Evolutionary conservation across 306 rosid species (phyloP), one percentile per base, ranked within the genome.

Genomic region (Canavalia gladiata): DNA sequence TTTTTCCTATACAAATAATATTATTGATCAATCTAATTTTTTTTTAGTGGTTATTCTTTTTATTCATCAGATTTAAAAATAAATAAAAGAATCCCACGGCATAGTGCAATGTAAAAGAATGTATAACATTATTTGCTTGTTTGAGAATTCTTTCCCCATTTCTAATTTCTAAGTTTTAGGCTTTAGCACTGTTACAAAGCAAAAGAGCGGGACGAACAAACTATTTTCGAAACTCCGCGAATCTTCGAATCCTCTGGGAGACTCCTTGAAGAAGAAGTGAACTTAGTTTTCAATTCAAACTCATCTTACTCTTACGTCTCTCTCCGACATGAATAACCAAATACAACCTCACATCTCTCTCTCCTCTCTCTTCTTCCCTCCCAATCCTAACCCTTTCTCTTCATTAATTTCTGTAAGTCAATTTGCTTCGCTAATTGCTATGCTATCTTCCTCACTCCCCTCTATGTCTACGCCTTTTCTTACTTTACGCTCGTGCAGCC

Each of bases 401-500:
- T 67, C 78, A 59, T 35, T 18, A 18, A 18, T 60, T 31, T 13
- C 83, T 0, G 88, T 90, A 66, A 85, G 85, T 77, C 39, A 39
- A 39, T 31, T 31, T 68, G 13, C 77, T 31, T 29, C 42, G 7
- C 51, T 41, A 1, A 18, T n/a, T 12, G 75, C 64, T 72, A 7
- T 64, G 9, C 25, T 18, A 18, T 18, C 25, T 18, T 18, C 25
- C 69, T n/a, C 60, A 13, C 46, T 56, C 37, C 35, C 31, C 18
- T 67, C 3, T 10, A 5, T 35, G 5, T 43, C 4, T 25, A 4
- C 18, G 72, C 37, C 1, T 25, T 42, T 72, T 50, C 50, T 72
- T 7, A 58, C 77, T 77, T 64, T 50, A 59, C 76, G 7, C 49
- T 54, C 85, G 67, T 72, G 82, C 96, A 88, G 91, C 81, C 78